A percentile compares a stretch with the other conserved stretches of the same genome.
These are phyloP conservation scores for Fusarium sp. DNA, from an alignment of 2,329 filamentous ascomycete species.

Conservation along the genomic window DNA sequence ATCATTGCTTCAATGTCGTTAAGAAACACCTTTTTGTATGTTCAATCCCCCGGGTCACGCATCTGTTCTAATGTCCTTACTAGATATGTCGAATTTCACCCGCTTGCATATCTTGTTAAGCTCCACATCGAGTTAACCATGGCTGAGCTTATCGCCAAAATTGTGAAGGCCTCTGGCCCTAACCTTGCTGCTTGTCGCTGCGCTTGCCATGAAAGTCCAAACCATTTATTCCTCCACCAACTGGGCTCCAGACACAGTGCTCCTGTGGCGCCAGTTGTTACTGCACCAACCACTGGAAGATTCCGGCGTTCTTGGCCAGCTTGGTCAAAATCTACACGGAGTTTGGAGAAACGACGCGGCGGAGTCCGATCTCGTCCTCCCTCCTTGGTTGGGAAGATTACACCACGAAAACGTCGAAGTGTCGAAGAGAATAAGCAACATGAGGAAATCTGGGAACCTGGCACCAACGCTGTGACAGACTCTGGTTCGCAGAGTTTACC, in stretches of 20 bases:
- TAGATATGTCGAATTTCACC: constrained; percentile 47
- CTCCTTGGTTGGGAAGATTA: constrained; percentile 6
- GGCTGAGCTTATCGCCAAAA: constrained; percentile 47
- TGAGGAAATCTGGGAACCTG: constrained; percentile 16
- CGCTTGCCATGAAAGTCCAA: constrained; percentile 35
- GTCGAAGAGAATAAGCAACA: constrained; percentile 6
- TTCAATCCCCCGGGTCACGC: not conserved
- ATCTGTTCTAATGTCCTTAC: not conserved
- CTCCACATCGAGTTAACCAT: constrained; percentile 47
- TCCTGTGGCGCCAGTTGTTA: constrained; percentile 8
- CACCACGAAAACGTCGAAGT: constrained; percentile 6
- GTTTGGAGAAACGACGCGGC: constrained; percentile 15
- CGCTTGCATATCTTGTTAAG: constrained; percentile 47
- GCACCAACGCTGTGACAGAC: constrained; percentile 16
- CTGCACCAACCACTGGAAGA: constrained; percentile 40
- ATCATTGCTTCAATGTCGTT: constrained; percentile 46
- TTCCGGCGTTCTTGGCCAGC: constrained; percentile 37
- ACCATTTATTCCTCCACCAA: constrained; percentile 21
- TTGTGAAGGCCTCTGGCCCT: constrained; percentile 41
- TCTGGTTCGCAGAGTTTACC: constrained; percentile 27
- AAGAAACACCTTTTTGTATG: constrained; percentile 43
- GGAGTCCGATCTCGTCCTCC: constrained; percentile 8
- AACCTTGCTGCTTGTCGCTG: constrained; percentile 37
- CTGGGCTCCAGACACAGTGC: constrained; percentile 26
- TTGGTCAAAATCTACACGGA: constrained; percentile 6